Base-by-base conservation (phyloP, 805 yeast species). In the Metschnikowia arizonensis region DNA sequence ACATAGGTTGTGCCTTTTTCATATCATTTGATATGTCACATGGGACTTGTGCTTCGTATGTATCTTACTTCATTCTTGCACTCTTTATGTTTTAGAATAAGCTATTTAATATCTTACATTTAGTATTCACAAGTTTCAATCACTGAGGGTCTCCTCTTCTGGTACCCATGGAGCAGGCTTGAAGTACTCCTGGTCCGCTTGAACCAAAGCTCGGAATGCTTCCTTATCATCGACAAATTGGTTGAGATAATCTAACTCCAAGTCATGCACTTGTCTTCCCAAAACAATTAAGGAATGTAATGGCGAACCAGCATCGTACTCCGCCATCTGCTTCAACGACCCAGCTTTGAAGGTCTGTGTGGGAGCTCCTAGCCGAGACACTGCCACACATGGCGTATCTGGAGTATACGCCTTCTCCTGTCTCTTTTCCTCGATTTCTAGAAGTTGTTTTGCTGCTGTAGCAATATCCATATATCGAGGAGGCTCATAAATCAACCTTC, bases 401-500 rank as follows among this genome's bases (percentile, higher is more conserved):
- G 84, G 81, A 4, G 90, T 81, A 64, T 91, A 91, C 9, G 95
- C 96, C 49, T 77, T 65, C 58, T 88, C 89, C 14, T 76, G 69
- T 63, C 95, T 79, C 33, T 65, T 63, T 57, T 85, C 91, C 68
- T 91, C 98, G 49, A 90, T 78, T 64, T 93, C 98, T 42, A 91
- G 66, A 55, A 91, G 70, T 65, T 91, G 98, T 47, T 77, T 75
- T 32, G 96, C 90, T 49, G 97, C 96, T 39, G 95, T 88, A 43
- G 83, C 79, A 52, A 93, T 89, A 50, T 82, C 78, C 99, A 91
- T 91, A 68, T 89, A 91, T 62, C 99, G 77, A 40, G 99, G 99
- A 29, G 98, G 98, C 65, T 91, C 99, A 62, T 88, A 91, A 30
- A 91, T 87, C 39, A 84, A 69, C 64, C 93, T 79, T 2, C 98